A percentile compares a stretch with the other conserved stretches of the same genome.
Conservation (phyloP, 805 yeast genomes). For the Wickerhamomyces sydowiorum region DNA sequence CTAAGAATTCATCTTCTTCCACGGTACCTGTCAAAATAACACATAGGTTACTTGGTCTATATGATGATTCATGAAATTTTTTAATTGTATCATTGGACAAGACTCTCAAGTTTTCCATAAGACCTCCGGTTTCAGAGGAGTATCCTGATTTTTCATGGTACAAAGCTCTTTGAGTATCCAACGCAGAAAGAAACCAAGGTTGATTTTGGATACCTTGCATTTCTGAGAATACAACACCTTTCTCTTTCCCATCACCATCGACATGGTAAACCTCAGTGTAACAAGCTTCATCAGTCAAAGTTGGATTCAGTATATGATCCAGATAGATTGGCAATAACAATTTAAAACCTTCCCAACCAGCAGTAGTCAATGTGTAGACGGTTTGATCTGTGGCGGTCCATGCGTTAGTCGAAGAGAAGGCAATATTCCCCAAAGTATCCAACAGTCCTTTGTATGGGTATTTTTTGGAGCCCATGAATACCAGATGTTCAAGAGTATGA, state of each 20-base stretch:
- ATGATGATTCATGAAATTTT: constrained; percentile 63
- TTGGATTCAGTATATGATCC: constrained; percentile 82
- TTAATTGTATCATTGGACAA: constrained; percentile 71
- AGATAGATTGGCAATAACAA: constrained; percentile 80
- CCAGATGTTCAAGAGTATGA: constrained; percentile 89
- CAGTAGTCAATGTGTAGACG: constrained; percentile 83
- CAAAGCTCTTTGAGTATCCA: constrained; percentile 54
- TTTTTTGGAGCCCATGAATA: constrained; percentile 88
- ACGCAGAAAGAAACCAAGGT: constrained; percentile 58
- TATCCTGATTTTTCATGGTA: constrained; percentile 67
- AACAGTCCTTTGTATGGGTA: constrained; percentile 89
- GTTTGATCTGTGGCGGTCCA: constrained; percentile 98
- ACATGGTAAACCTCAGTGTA: constrained; percentile 92
- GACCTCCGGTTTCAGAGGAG: constrained; percentile 91
- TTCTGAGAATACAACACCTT: constrained; percentile 95
- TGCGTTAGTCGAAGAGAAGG: constrained; percentile 86
- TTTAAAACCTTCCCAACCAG: constrained; percentile 95
- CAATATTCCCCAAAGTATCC: constrained; percentile 79
- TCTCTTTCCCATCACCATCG: constrained; percentile 85
- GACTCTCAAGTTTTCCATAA: constrained; percentile 67
- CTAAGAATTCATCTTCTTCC: constrained; percentile 66
- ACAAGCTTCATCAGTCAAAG: constrained; percentile 85
- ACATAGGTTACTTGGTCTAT: constrained; percentile 80
- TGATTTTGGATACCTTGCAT: constrained; percentile 92
- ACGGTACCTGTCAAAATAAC: constrained; percentile 82